Evolutionary conservation across 805 yeast species (phyloP), one percentile per base, ranked within the genome.

Genomic region (Metschnikowia arizonensis): DNA sequence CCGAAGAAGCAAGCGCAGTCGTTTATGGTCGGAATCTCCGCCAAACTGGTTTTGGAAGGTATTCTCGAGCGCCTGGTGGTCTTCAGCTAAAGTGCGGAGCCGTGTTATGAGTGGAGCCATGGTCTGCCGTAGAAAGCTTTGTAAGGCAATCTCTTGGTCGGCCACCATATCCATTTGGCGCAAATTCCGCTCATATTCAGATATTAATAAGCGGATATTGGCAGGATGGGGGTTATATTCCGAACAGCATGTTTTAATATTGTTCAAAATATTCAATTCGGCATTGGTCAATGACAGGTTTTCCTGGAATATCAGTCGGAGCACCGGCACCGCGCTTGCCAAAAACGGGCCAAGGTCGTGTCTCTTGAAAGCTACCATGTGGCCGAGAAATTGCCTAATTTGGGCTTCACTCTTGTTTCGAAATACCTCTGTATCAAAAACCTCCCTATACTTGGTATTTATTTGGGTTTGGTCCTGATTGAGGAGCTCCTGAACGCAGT

Each of bases 291-390:
- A 47, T 18, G 62, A 50, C 12, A 49, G 36, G 41, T 59, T 56
- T 4, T 55, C 52, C 33, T 62, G 65, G 50, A 68, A 69, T 3
- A 68, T 59, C 4, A 70, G 54, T 38, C 67, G 54, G 33, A 69
- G 55, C 24, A 65, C 59, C 6, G 73, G 73, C 2, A 61, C 50
- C 12, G 64, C 58, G 25, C 53, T 46, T 33, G 65, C 61, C 15
- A 69, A 47, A 42, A 58, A 60, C 12, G 51, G 56, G 23, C 56
- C 58, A 25, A 69, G 49, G 10, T 50, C 45, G 7, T 56, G 51
- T 2, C 66, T 56, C 45, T 66, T 67, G 45, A 65, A 50, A 23
- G 17, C 48, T 14, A 52, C 43, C 47, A 48, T 57, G 25, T 40
- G 18, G 7, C 39, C 29, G 26, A 62, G 48, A 48, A 59, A 64